Evolutionary conservation across 75 land plant genomes (phyloP).

Genomic region (Pinus tabuliformis): DNA sequence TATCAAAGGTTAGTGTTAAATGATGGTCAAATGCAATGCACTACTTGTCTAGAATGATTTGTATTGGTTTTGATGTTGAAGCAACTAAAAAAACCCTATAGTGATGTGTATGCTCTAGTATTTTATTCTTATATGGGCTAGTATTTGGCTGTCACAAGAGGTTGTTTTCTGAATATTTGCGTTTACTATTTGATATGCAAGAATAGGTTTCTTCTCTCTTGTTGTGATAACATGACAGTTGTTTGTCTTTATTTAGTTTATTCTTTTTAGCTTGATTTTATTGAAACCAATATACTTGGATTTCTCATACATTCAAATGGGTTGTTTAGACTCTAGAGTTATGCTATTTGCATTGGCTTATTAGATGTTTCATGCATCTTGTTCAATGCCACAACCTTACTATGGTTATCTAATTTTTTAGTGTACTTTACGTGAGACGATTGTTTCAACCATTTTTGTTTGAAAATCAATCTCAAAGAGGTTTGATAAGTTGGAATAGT

Average conservation of each 20-base stretch:
- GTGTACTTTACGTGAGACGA: neutral
- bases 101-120: neutral
- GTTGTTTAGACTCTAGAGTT: neutral
- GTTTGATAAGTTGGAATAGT: neutral
- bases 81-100: neutral
- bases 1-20: slow-evolving; percentile 31
- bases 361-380: neutral
- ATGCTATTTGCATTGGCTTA: neutral
- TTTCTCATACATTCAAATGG: neutral
- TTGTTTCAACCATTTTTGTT: neutral
- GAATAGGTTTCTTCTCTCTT: neutral
- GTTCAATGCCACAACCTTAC: neutral
- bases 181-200: neutral
- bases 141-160: neutral
- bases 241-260: neutral
- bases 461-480: neutral
- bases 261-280: neutral
- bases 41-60: neutral
- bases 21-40: too few relatives aligned
- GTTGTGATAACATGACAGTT: slow-evolving; percentile 1
- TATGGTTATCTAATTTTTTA: neutral
- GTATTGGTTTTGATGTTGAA: neutral
- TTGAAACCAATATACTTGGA: neutral
- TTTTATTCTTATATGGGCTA: neutral
- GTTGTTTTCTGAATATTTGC: neutral